Conservation (phyloP, 1,284 basidiomycete genomes). For the Leccinum pachyderme region DNA sequence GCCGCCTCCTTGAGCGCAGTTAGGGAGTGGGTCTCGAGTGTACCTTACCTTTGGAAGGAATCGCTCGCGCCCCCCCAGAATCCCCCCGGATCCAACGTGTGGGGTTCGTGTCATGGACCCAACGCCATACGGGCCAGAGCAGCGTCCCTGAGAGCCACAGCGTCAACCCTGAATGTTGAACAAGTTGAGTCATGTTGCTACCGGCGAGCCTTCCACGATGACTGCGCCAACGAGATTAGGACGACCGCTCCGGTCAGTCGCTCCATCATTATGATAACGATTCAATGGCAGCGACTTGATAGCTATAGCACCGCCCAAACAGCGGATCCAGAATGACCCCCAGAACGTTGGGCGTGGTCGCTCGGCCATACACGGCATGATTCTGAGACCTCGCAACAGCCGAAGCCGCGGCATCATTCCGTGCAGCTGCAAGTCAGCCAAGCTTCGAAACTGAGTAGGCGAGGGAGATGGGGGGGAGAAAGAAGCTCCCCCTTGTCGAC, state of each 20-base stretch:
- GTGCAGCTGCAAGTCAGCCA: not conserved
- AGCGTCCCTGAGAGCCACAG: not conserved
- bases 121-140: not conserved
- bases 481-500: conserved; percentile 1
- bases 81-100: not conserved
- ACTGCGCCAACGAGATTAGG: not conserved
- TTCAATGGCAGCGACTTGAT: not conserved
- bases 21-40: conserved; percentile 5
- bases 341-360: conserved; percentile 4
- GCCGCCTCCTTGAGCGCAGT: conserved; percentile 10
- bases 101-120: conserved; percentile 5
- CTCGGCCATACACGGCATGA: conserved; percentile 8
- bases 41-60: conserved; percentile 1
- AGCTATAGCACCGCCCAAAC: conserved; percentile 2
- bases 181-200: not conserved
- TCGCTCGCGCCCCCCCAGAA: not conserved
- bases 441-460: not conserved
- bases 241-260: not conserved
- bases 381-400: conserved; percentile 7
- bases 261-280: not conserved
- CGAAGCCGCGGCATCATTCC: conserved; percentile 9
- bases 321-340: conserved; percentile 9
- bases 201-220: not conserved
- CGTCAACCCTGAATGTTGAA: not conserved
- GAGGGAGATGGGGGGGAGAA: conserved; percentile 3